Evolutionary conservation across 805 yeast genomes (phyloP), one percentile per base, ranked within the genome.

Genomic region (Grigorovia transvaalensis): DNA sequence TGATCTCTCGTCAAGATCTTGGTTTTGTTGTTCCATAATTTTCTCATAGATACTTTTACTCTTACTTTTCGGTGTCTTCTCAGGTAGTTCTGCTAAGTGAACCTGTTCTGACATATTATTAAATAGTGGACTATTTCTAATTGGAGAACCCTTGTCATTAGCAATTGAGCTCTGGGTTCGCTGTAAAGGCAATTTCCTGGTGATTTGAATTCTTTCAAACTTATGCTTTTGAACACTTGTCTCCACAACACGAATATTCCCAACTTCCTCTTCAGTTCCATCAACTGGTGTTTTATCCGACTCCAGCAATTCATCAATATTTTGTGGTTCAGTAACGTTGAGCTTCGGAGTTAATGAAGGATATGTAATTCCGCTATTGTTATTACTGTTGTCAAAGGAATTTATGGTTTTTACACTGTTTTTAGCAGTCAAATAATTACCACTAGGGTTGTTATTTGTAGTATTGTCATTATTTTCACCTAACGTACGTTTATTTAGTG

Each of bases 91-190:
- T 3, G 70, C 69, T 40, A 66, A 51, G 46, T 59, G 62, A 4
- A 66, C 65, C 51, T 47, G 50, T 4, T 56, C 53, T n/a, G 55
- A 46, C n/a, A 52, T 55, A 18, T 48, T 55, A 12, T 57, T 61
- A 15, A 40, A 44, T 9, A 38, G n/a, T 17, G 61, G 60, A 27
- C 58, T 56, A 40, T 56, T 58, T 40, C 60, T 60, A 8, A 61
- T 61, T 2, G 68, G 67, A 1, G 68, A 63, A 4, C 64, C 67
- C 46, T 59, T 63, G 46, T 61, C 62, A 49, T 65, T 66, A 17
- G 69, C 69, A 43, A 65, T 63, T 0, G 68, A 60, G n/a, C 65
- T 64, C 52, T 62, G 61, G 52, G 62, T 62, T 30, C 66, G 58
- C 29, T 58, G 59, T n/a, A 49, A 18, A 13, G 53, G 23, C 12